Base-by-base conservation (phyloP, 2,329 filamentous ascomycete genomes). In the Cercospora berteroae region DNA sequence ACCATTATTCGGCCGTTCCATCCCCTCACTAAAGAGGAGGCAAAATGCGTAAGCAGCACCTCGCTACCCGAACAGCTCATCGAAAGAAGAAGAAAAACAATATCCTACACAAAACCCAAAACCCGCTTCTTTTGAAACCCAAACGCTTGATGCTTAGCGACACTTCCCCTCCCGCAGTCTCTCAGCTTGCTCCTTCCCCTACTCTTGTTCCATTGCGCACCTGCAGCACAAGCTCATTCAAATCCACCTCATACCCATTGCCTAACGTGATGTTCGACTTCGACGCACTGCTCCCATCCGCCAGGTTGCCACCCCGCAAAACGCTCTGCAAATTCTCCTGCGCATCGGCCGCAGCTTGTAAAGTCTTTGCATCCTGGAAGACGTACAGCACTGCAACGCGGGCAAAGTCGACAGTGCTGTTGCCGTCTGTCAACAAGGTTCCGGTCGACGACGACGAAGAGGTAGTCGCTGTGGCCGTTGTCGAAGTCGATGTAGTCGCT, bases 321-420 rank as follows among this genome's bases (percentile, higher is more conserved):
- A 74, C 79, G 1, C 61, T 71, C 65, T 82, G 80, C 29, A 84
- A 73, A 6, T 76, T 76, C 50, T 79, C 77, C 66, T 84, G 82
- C 36, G 82, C 83, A 10, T 70, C 78, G 5, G 80, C 79, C 0
- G 82, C 82, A 3, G 71, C 72, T 56, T 80, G 74, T 1, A 84
- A 67, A 33, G 78, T 73, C 5, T 77, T 75, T 6, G 78, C 78
- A 29, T 79, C 76, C 68, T 84, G 81, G 13, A 84, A 74, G 12
- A 83, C 77, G 42, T 82, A 79, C 4, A 84, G 77, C 13, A 84
- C 79, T 13, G 79, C 79, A 16, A 81, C 71, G 23, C 81, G 79
- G 2, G 82, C 82, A 70, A 84, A 84, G 68, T 83, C 81, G 20
- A 78, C 69, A 1, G 70, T 73, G 2, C 77, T 72, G 60, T 79